Evolutionary conservation across 2,329 filamentous ascomycete species (phyloP).

Genomic region (Samsoniella hepiali): DNA sequence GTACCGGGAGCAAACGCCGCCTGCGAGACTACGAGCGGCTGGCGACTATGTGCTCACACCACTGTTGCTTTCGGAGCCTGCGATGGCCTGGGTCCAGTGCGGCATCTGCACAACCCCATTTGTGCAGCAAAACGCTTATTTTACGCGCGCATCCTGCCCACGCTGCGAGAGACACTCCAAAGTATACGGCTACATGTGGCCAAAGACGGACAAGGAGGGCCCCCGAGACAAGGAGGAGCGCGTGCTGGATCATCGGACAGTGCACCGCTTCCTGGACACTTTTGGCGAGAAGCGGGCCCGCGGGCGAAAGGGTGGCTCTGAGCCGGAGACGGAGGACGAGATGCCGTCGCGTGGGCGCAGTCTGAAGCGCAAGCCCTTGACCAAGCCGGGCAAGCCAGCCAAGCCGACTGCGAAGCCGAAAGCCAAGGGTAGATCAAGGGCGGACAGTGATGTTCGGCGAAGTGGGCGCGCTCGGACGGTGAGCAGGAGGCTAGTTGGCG

Average conservation of each 20-base stretch:
- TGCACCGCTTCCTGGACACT: conserved; percentile 77
- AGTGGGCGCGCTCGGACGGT: conserved; percentile 14
- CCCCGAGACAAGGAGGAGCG: conserved; percentile 67
- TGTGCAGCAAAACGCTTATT: conserved; percentile 84
- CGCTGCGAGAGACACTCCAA: conserved; percentile 94
- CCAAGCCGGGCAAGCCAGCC: conserved; percentile 22
- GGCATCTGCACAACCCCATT: conserved; percentile 79
- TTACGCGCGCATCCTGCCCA: conserved; percentile 80
- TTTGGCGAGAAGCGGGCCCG: conserved; percentile 62
- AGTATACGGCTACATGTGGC: conserved; percentile 92
- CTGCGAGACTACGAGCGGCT: conserved; percentile 49
- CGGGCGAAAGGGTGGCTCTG: conserved; percentile 36
- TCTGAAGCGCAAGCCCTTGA: conserved; percentile 23
- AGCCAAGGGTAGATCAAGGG: background rate
- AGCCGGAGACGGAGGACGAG: conserved; percentile 27
- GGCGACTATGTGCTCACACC: conserved; percentile 83
- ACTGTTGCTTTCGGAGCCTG: conserved; percentile 68
- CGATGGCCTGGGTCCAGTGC: conserved; percentile 84
- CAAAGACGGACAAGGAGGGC: conserved; percentile 83
- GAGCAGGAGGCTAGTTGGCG: conserved; percentile 9
- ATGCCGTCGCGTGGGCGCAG: conserved; percentile 27
- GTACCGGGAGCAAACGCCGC: conserved; percentile 34
- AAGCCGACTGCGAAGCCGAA: conserved; percentile 18
- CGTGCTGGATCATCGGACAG: conserved; percentile 77
- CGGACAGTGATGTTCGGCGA: conserved; percentile 1